Conservation (phyloP, 1,284 basidiomycete species). For the Heterobasidion irregulare region DNA sequence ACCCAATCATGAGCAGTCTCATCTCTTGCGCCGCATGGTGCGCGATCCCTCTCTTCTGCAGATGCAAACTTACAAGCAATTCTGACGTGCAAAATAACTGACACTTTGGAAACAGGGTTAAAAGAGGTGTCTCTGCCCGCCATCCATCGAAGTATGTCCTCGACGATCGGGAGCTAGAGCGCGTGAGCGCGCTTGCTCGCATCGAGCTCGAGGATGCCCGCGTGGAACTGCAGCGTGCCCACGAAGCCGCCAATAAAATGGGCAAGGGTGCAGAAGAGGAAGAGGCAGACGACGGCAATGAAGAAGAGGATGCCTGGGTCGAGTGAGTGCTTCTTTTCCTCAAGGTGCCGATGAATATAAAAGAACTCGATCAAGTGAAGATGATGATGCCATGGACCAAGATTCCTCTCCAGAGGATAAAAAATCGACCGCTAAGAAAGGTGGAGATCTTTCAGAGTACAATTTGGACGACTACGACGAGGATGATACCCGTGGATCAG, state of each 20-base stretch:
- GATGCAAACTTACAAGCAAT: neutral
- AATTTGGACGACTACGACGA: conserved; percentile 93
- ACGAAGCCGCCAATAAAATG: conserved; percentile 71
- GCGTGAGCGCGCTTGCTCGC: conserved; percentile 83
- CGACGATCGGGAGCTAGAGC: conserved; percentile 85
- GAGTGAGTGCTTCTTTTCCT: conserved; percentile 54
- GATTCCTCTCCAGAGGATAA: conserved; percentile 25
- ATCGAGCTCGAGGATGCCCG: conserved; percentile 87
- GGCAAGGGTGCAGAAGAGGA: conserved; percentile 49
- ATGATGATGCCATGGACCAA: conserved; percentile 58
- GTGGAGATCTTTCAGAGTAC: conserved; percentile 83
- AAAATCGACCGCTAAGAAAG: neutral
- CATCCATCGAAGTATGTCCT: conserved; percentile 87
- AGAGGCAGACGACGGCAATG: conserved; percentile 50
- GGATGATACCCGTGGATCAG: conserved; percentile 53
- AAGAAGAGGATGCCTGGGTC: conserved; percentile 56
- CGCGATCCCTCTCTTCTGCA: conserved; percentile 1
- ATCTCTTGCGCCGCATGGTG: conserved; percentile 54
- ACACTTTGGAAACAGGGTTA: conserved; percentile 55
- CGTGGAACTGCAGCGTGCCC: conserved; percentile 77
- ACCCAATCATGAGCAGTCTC: conserved; percentile 51
- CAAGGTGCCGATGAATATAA: conserved; percentile 8
- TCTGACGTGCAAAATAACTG: neutral
- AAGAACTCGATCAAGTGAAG: conserved; percentile 29
- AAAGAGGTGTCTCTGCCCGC: conserved; percentile 67